Evolutionary conservation across 2,329 filamentous ascomycete species (phyloP).

Genomic region (Cylindrodendrum hubeiense): DNA sequence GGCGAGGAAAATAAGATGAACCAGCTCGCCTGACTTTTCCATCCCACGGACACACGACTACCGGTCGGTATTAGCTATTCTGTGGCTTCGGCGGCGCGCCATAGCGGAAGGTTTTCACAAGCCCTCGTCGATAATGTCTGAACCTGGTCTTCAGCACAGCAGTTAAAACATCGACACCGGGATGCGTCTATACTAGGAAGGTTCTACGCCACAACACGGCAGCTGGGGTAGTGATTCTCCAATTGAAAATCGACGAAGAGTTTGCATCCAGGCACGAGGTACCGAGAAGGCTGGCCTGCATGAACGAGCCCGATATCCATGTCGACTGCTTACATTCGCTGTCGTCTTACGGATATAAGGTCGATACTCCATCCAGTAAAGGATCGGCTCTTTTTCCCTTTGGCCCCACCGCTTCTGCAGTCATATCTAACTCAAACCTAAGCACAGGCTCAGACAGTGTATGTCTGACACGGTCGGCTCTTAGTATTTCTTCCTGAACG

Average conservation of each 20-base stretch:
- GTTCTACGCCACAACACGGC: no score
- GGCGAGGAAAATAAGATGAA: not conserved
- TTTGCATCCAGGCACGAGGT: slow-evolving; percentile 1
- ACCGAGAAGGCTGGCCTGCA: not conserved
- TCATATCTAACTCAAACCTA: not conserved
- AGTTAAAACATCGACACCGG: not conserved
- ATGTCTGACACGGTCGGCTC: not conserved
- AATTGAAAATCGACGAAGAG: not conserved
- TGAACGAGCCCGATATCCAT: not conserved
- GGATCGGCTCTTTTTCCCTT: not conserved
- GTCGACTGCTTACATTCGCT: not conserved
- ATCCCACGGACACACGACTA: not conserved
- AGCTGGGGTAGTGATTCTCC: not conserved
- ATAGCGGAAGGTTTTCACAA: not conserved
- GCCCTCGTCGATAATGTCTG: not conserved
- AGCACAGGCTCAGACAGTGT: not conserved
- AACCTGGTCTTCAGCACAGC: not conserved
- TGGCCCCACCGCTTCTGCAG: not conserved
- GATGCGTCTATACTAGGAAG: not conserved
- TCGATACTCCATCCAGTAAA: slow-evolving; percentile 4
- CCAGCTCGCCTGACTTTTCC: not conserved
- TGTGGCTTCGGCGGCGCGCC: not conserved
- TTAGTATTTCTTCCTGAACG: not conserved
- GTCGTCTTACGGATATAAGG: slow-evolving; percentile 2
- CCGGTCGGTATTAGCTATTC: not conserved